Base-by-base conservation (phyloP, 441 rosid species). In the Populus hybrid region DNA sequence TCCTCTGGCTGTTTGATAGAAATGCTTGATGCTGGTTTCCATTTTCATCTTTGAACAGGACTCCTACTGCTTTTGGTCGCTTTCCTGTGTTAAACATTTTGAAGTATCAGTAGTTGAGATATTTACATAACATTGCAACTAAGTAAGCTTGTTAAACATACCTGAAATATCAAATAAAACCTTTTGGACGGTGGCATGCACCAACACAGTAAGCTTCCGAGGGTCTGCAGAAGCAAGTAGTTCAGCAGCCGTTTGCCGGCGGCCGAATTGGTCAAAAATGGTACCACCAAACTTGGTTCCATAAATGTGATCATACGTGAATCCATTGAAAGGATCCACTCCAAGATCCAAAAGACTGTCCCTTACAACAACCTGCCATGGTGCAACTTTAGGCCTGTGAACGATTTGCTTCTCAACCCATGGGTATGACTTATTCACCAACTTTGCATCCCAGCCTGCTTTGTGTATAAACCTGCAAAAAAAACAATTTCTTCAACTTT, bases 271-370 rank as follows among this genome's bases (percentile, higher is more conserved):
- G 80, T 94, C 99, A 63, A 91, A 96, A 66, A 89, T 92, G 69
- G 99, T 96, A 23, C 99, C 99, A 9, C 99, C 98, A 78, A 94
- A 75, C 82, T 96, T 96, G 82, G 99, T 96, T 40, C 99, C 99
- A 76, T 87, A 81, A 21, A 92, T 76, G 75, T 96, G 99, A 73
- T 96, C 97, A 75, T 89, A 96, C 24, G 98, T 96, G 82, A 89
- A 90, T 9, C 98, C 99, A 76, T 96, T 94, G 78, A 82, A 94
- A 75, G 99, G 99, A 57, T 91, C 86, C 30, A 96, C 88, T 59
- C 98, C 98, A 69, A 83, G 86, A 36, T 90, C 98, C 77, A 94
- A 76, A 59, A 96, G 94, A 79, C 99, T 81, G 75, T 95, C 94
- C 82, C 87, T 90, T 0, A 95, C n/a, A 42, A 85, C 93, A 70